Evolutionary conservation across 306 rosid species (phyloP).

Genomic region (Casuarina glauca): DNA sequence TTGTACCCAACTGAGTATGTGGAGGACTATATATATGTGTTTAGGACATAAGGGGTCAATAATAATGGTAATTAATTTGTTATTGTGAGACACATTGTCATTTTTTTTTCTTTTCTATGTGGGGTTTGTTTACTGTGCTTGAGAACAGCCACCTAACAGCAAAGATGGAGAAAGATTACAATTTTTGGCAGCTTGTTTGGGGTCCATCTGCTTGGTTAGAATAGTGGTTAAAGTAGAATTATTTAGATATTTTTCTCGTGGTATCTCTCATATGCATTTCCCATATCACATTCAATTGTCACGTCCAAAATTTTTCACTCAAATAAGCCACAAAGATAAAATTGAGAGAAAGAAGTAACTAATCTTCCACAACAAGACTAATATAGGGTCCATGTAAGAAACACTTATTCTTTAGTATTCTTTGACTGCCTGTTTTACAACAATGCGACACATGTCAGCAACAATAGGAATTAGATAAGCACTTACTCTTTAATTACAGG

Average conservation of each 20-base stretch:
- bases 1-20: slow-evolving; percentile 51
- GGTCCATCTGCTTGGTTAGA: slow-evolving; percentile 41
- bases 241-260: too few relatives aligned
- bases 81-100: not conserved
- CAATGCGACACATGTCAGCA: too few relatives aligned
- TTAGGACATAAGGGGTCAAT: slow-evolving; percentile 40
- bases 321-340: too few relatives aligned
- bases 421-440: too few relatives aligned
- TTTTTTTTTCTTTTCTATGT: slow-evolving; percentile 17
- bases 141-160: slow-evolving; percentile 57
- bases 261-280: too few relatives aligned
- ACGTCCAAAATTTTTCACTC: too few relatives aligned
- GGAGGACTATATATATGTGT: slow-evolving; percentile 54
- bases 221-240: too few relatives aligned
- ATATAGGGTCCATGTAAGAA: slow-evolving; percentile 39
- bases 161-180: slow-evolving; percentile 32
- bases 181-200: slow-evolving; percentile 32
- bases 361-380: not conserved
- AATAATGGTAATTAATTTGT: slow-evolving; percentile 8
- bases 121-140: slow-evolving; percentile 37
- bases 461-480: too few relatives aligned
- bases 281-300: too few relatives aligned
- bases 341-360: too few relatives aligned
- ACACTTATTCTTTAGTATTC: too few relatives aligned
- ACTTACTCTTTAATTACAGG: too few relatives aligned